These are phyloP conservation scores for Marasmius sp. DNA, from an alignment of 1,284 basidiomycete genomes.

Conservation along the genomic window DNA sequence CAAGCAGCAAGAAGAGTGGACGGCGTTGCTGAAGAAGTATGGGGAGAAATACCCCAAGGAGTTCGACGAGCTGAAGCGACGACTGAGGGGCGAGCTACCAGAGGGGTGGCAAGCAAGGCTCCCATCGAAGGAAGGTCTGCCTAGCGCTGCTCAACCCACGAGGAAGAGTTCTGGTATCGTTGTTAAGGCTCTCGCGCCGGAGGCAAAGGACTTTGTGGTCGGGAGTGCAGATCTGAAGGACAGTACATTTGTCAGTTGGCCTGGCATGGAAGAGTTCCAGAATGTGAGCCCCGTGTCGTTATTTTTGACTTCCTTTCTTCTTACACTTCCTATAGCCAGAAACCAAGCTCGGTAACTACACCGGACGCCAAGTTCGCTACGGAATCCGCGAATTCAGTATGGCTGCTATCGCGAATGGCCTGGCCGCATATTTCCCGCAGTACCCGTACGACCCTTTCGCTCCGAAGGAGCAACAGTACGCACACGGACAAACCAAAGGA, in stretches of 20 bases:
- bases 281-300: conserved; percentile 1
- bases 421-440: conserved; percentile 67
- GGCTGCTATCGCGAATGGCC: conserved; percentile 75
- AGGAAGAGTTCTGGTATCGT: conserved; percentile 76
- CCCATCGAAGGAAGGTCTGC: conserved; percentile 53
- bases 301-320: neutral
- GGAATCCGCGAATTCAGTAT: conserved; percentile 82
- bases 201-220: conserved; percentile 61
- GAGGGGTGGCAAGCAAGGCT: conserved; percentile 65
- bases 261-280: conserved; percentile 73
- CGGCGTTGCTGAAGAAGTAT: conserved; percentile 57
- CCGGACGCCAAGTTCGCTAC: conserved; percentile 73
- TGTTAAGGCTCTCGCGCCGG: conserved; percentile 58
- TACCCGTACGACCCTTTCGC: conserved; percentile 39
- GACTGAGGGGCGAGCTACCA: conserved; percentile 67
- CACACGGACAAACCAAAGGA: too few relatives aligned
- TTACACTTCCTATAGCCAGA: conserved; percentile 41
- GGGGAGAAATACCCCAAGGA: conserved; percentile 61
- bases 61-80: conserved; percentile 64
- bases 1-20: conserved; percentile 43
- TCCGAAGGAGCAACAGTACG: too few relatives aligned
- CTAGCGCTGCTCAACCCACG: conserved; percentile 64
- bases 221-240: conserved; percentile 75
- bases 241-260: conserved; percentile 66
- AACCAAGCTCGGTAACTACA: conserved; percentile 64